Evolutionary conservation across 768 basidiomycete species (phyloP).

Genomic region (Lactifluus pinguis): DNA sequence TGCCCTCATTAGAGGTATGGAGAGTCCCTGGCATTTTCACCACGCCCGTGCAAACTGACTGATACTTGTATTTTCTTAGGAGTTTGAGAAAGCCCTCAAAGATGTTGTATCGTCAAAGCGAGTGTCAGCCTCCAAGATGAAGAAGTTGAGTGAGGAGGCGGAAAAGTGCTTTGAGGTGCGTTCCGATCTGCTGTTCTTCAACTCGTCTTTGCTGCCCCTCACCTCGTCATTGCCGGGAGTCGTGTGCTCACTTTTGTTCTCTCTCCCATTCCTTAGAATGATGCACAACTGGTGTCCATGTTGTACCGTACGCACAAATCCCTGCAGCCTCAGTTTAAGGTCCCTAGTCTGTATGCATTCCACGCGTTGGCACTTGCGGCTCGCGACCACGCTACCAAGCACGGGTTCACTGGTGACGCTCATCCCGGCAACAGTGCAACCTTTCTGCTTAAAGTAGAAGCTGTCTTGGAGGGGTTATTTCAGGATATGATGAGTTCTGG

Average conservation of each 20-base stretch:
- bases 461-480: conserved; percentile 81
- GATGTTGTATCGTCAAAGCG: conserved; percentile 77
- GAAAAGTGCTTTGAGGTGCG: conserved; percentile 71
- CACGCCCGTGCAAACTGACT: not conserved
- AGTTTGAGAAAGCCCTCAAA: conserved; percentile 73
- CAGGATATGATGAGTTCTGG: conserved; percentile 68
- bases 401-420: conserved; percentile 47
- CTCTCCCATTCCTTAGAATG: conserved; percentile 43
- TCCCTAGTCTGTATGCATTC: conserved; percentile 86
- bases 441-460: conserved; percentile 85
- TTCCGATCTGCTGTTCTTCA: not conserved
- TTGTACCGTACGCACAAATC: conserved; percentile 86
- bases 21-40: not conserved
- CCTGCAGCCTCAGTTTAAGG: conserved; percentile 56
- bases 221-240: not conserved
- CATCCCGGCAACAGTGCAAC: conserved; percentile 65
- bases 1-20: conserved; percentile 22
- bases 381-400: conserved; percentile 56
- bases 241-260: not conserved
- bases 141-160: conserved; percentile 62
- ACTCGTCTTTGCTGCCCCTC: not conserved
- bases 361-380: conserved; percentile 89
- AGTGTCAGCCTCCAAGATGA: conserved; percentile 82
- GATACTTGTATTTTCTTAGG: conserved; percentile 33
- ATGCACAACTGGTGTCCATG: conserved; percentile 79